These are phyloP conservation scores for Penicillium pancosmium DNA, from an alignment of 495 filamentous ascomycete genomes.

Conservation along the genomic window DNA sequence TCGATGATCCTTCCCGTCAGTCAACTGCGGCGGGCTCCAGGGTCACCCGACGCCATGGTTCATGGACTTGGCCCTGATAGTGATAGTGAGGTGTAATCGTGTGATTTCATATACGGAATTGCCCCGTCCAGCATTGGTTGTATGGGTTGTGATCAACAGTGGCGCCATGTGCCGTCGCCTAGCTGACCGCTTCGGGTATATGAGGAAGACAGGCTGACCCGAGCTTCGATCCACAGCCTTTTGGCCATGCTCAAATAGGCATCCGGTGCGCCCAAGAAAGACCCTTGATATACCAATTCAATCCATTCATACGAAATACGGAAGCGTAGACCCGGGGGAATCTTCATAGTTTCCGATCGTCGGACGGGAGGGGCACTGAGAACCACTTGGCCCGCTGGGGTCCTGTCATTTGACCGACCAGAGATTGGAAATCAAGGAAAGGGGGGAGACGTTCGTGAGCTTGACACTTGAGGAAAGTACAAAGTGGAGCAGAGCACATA, in stretches of 20 bases:
- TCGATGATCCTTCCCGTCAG: background rate
- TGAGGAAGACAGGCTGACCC: background rate
- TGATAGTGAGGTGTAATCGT: background rate
- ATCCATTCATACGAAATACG: background rate
- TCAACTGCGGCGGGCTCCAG: background rate
- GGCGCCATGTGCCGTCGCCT: background rate
- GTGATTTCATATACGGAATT: background rate
- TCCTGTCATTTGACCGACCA: too few relatives aligned
- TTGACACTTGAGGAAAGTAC: too few relatives aligned
- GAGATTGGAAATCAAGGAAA: background rate
- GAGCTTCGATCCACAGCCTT: background rate
- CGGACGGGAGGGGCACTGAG: background rate
- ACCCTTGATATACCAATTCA: background rate
- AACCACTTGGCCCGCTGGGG: background rate
- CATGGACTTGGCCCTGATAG: background rate
- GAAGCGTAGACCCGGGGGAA: background rate
- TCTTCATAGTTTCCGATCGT: background rate
- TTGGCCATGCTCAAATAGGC: background rate
- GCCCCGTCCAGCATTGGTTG: background rate
- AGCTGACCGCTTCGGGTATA: background rate
- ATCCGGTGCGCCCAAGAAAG: background rate
- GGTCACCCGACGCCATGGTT: background rate
- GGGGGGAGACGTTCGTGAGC: background rate
- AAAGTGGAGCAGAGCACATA: too few relatives aligned
- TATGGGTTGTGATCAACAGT: constrained; percentile 1